Conservation (phyloP, 2,329 filamentous ascomycete species). For the Diplodia scrobiculata region DNA sequence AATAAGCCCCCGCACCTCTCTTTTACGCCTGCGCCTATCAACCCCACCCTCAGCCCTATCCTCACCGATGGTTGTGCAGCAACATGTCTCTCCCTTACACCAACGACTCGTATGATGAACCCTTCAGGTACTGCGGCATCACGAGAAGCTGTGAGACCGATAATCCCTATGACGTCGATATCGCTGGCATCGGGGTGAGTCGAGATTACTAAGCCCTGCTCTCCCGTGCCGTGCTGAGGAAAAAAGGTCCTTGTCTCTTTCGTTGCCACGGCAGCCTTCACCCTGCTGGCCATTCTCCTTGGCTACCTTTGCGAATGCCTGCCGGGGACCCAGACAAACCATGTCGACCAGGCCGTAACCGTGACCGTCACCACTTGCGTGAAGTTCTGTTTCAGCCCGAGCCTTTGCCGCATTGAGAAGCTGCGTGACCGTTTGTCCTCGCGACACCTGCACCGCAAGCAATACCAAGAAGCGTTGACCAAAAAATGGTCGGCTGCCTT, state of each 20-base stretch:
- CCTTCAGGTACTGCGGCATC: conserved; percentile 7
- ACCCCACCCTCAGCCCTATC: not conserved
- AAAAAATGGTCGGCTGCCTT: conserved; percentile 8
- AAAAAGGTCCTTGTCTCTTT: conserved; percentile 14
- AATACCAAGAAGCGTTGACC: not conserved
- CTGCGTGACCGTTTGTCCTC: not conserved
- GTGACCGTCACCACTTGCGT: conserved; percentile 9
- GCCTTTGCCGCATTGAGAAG: not conserved
- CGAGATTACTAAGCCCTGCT: not conserved
- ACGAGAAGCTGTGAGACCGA: conserved; percentile 1
- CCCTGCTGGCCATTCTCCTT: conserved; percentile 9
- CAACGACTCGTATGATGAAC: not conserved
- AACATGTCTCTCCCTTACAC: conserved; percentile 4
- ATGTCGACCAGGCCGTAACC: conserved; percentile 6
- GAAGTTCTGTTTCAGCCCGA: conserved; percentile 14
- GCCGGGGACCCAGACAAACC: conserved; percentile 4
- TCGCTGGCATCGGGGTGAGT: conserved; percentile 21
- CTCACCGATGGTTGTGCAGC: not conserved
- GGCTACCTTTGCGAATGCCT: conserved; percentile 19
- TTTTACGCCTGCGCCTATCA: not conserved
- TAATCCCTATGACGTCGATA: conserved; percentile 20
- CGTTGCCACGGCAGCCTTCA: conserved; percentile 13
- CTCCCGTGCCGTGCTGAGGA: not conserved
- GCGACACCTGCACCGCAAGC: not conserved
- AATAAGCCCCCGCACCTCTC: not conserved